Evolutionary conservation across 495 filamentous ascomycete species (phyloP), one percentile per base, ranked within the genome.

Genomic region (Daldinia bambusicola): DNA sequence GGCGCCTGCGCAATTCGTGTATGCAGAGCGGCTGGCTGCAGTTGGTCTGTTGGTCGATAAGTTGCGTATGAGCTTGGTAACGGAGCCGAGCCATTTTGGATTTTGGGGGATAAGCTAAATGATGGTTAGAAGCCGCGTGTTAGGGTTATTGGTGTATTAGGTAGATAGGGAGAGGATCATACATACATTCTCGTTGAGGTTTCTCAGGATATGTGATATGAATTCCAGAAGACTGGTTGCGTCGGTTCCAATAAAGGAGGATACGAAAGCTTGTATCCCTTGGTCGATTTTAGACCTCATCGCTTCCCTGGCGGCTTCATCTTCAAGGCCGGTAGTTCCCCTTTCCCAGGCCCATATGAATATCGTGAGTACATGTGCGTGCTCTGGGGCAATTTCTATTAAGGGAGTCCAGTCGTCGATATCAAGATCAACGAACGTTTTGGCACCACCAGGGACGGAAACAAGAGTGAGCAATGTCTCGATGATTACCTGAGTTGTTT

Each of bases 381-480:
- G 75, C 32, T 86, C 83, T n/a, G 80, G 79, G 0, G 84, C 81
- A 40, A 86, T 79, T 61, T 88, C 85, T 40, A 83, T 82, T 58
- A 89, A 67, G 12, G 87, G 80, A 4, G 73, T 79, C 55, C 87
- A 59, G 66, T 87, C 83, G 6, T 83, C 76, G 22, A 87, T 65
- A 0, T 75, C 61, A 6, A 85, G 70, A 32, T 69, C 14, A 10
- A 57, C 76, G 13, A 90, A 76, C n/a, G 68, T 76, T 6, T 69
- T 64, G 12, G 87, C 83, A 0, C 87, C 88, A 14, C 80, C 78
- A 0, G 74, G 78, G 26, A 76, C 70, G 66, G 79, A 80, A 30
- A 83, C 82, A 53, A 89, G 81, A 16, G 76, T 82, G 22, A 85
- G 58, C 1, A 91, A 76, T 9, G 85, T 86, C 74, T 89, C 81